These are phyloP conservation scores for Pseudocercospora macadamiae DNA, from an alignment of 2,329 filamentous ascomycete genomes.

Conservation along the genomic window DNA sequence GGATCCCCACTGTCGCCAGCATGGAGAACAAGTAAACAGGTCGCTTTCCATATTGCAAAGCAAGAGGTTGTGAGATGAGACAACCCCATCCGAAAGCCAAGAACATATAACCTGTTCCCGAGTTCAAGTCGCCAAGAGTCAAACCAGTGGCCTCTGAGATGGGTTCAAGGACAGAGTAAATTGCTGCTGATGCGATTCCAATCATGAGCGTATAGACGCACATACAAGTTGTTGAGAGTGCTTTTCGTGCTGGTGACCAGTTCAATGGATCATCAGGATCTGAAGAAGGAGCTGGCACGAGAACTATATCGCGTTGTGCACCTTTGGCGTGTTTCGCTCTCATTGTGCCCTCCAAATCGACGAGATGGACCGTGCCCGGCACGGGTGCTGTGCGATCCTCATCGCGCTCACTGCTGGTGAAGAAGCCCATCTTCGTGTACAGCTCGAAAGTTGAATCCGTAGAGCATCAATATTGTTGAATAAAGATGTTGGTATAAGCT, in stretches of 20 bases:
- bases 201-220: constrained; percentile 54
- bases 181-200: constrained; percentile 53
- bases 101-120: constrained; percentile 49
- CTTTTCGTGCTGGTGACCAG: constrained; percentile 45
- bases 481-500: background rate
- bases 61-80: constrained; percentile 58
- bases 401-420: background rate
- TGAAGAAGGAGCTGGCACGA: constrained; percentile 47
- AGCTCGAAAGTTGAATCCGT: too few relatives aligned
- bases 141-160: constrained; percentile 53
- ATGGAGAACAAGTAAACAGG: constrained; percentile 52
- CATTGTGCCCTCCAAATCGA: constrained; percentile 45
- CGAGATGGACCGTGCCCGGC: constrained; percentile 49
- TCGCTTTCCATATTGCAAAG: constrained; percentile 56
- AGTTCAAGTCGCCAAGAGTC: constrained; percentile 49
- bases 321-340: constrained; percentile 40
- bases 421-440: background rate
- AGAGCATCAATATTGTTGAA: too few relatives aligned
- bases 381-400: background rate
- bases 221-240: constrained; percentile 45
- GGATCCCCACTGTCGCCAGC: constrained; percentile 44
- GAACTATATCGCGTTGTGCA: constrained; percentile 43
- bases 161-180: constrained; percentile 55
- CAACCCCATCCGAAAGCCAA: constrained; percentile 45
- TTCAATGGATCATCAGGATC: constrained; percentile 43